Percentiles rank a stretch among this genome's conserved stretches.
Conservation (phyloP, 108 stramenopile genomes). For the Cylindrotheca closterium region DNA sequence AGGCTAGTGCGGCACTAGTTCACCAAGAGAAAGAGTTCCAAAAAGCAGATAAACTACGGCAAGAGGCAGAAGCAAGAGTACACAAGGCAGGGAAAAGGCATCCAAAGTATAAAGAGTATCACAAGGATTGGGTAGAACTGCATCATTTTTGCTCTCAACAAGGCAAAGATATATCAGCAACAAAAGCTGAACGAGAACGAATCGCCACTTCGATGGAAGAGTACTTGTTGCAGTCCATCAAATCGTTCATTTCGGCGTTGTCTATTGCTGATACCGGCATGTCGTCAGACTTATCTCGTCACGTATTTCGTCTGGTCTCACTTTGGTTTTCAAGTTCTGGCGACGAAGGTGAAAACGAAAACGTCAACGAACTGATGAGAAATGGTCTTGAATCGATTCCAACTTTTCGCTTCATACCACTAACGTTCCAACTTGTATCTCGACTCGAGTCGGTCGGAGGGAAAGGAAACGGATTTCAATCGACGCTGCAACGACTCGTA, state of each 20-base stretch:
- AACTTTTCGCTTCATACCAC: conserved; percentile 74
- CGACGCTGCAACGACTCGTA: conserved; percentile 56
- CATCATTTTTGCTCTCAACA: conserved; percentile 14
- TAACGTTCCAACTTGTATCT: conserved; percentile 86
- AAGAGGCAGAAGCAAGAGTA: conserved; percentile 38
- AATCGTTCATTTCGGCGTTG: conserved; percentile 59
- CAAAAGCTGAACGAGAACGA: conserved; percentile 40
- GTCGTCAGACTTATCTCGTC: conserved; percentile 45
- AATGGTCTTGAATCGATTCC: conserved; percentile 43
- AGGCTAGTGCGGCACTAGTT: conserved; percentile 25
- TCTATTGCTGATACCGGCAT: conserved; percentile 37
- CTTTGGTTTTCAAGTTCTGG: conserved; percentile 72
- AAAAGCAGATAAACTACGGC: conserved; percentile 22
- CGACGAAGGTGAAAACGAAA: conserved; percentile 14
- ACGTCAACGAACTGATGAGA: conserved; percentile 9
- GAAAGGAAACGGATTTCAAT: conserved; percentile 46
- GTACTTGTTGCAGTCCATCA: conserved; percentile 56
- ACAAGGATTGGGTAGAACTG: conserved; percentile 17
- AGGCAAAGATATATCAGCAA: conserved; percentile 22
- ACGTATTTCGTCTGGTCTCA: conserved; percentile 70
- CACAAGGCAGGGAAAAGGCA: conserved; percentile 17
- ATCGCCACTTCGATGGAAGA: conserved; percentile 33
- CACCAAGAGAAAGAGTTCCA: conserved; percentile 47
- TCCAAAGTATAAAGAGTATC: background rate
- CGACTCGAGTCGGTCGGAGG: conserved; percentile 51